Evolutionary conservation across 306 rosid genomes (phyloP).

Genomic region (Arachis stenosperma): DNA sequence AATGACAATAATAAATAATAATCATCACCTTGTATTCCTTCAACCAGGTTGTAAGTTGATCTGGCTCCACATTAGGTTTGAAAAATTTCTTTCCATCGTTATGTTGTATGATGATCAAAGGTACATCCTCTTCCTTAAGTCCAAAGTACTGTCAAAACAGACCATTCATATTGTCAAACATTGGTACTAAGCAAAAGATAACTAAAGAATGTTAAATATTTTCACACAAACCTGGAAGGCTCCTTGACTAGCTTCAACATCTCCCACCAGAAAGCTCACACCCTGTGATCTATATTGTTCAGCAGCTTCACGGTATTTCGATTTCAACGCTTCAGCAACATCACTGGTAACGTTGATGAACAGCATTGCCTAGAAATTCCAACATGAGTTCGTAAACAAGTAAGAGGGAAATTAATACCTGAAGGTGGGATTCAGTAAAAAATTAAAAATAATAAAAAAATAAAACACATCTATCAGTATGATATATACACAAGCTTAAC

Average conservation of each 20-base stretch:
- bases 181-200: conserved; percentile 12
- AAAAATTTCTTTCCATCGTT: conserved; percentile 69
- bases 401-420: not conserved
- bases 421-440: not conserved
- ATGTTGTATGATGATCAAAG: conserved; percentile 75
- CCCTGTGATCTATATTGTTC: conserved; percentile 65
- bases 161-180: conserved; percentile 36
- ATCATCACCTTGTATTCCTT: conserved; percentile 78
- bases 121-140: conserved; percentile 78
- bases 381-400: not conserved
- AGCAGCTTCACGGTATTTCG: conserved; percentile 75
- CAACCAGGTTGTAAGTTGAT: conserved; percentile 74
- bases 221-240: conserved; percentile 78
- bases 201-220: conserved; percentile 9
- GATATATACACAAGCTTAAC: not conserved
- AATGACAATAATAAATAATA: not conserved
- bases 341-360: conserved; percentile 73
- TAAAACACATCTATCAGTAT: too few relatives aligned
- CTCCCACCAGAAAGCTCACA: conserved; percentile 79
- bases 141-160: conserved; percentile 76
- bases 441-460: too few relatives aligned
- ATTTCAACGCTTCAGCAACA: conserved; percentile 62
- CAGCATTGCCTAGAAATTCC: conserved; percentile 76
- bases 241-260: conserved; percentile 69
- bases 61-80: conserved; percentile 69